Conservation (phyloP, 495 filamentous ascomycete genomes). For the Neurospora tetrasperma region DNA sequence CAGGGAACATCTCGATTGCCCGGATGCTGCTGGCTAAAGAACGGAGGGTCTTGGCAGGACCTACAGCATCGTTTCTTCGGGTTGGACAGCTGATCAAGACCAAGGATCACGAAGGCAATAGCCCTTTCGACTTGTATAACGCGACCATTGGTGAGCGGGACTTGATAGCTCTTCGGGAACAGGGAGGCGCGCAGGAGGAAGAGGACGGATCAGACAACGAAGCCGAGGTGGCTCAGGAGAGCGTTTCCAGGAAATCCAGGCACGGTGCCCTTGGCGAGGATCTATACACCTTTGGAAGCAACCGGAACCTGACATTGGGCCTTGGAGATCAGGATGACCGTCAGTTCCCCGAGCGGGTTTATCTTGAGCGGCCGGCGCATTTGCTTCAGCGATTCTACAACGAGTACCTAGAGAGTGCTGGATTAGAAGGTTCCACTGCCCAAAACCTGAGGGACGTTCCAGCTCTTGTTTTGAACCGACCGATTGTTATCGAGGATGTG, state of each 20-base stretch:
- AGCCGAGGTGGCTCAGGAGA: slow-evolving; percentile 14
- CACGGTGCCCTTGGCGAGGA: slow-evolving; percentile 53
- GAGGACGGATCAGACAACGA: slow-evolving; percentile 36
- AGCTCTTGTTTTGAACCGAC: slow-evolving; percentile 53
- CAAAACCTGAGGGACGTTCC: slow-evolving; percentile 48
- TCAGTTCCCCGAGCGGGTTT: slow-evolving; percentile 78
- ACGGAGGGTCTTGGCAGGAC: slow-evolving; percentile 48
- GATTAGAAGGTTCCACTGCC: slow-evolving; percentile 17
- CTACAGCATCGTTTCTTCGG: slow-evolving; percentile 30
- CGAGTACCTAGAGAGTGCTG: slow-evolving; percentile 41
- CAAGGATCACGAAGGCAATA: slow-evolving; percentile 90
- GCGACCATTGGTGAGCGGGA: slow-evolving; percentile 60
- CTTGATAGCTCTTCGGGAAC: slow-evolving; percentile 18
- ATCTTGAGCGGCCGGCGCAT: slow-evolving; percentile 68
- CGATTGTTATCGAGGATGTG: slow-evolving; percentile 63
- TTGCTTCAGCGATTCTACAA: slow-evolving; percentile 59
- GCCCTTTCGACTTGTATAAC: slow-evolving; percentile 85
- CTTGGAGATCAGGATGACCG: slow-evolving; percentile 90
- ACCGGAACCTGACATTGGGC: slow-evolving; percentile 86
- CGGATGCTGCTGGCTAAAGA: slow-evolving; percentile 69
- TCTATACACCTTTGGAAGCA: slow-evolving; percentile 85
- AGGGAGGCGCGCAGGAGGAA: slow-evolving; percentile 11
- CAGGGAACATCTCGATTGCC: slow-evolving; percentile 82
- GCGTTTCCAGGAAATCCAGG: background rate
- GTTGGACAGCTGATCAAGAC: slow-evolving; percentile 72